phyloP scores from a whole-genome alignment of 306 rosid species.

The Vicia sativa region DNA sequence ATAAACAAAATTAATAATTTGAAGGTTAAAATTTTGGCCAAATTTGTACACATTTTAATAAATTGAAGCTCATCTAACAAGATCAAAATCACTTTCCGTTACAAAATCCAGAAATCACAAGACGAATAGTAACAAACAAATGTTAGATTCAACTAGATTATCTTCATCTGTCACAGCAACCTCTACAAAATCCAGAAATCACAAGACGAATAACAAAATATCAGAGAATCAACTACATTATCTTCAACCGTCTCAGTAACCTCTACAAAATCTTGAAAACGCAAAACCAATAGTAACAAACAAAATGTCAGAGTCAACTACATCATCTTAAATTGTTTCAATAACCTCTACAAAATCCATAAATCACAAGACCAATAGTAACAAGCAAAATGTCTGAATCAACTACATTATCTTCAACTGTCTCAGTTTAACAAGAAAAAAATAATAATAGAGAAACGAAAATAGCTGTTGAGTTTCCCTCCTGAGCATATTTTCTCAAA shows the following conservation, averaged over 20 bases:
- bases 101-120: too few species aligned
- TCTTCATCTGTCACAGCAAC: too few species aligned
- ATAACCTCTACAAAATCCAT: constrained; percentile 1
- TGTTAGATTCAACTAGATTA: too few species aligned
- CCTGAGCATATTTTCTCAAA: not conserved
- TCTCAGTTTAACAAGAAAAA: not conserved
- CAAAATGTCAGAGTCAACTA: too few species aligned
- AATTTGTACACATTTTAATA: too few species aligned
- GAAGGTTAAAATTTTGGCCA: too few species aligned
- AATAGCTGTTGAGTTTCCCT: not conserved
- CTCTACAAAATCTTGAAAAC: too few species aligned
- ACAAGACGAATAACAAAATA: constrained; percentile 1
- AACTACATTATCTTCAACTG: constrained; percentile 9
- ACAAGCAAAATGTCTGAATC: constrained; percentile 11
- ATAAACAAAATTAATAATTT: too few species aligned
- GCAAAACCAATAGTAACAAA: too few species aligned
- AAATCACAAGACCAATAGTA: constrained; percentile 10
- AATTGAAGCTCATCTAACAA: too few species aligned
- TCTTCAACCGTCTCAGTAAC: not conserved
- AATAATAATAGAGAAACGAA: not conserved
- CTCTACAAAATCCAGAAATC: constrained; percentile 7
- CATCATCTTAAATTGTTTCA: too few species aligned
- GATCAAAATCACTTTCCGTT: not conserved
- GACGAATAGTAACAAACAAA: too few species aligned
- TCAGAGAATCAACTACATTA: constrained; percentile 23